Evolutionary conservation across 2,329 filamentous ascomycete genomes (phyloP).

Genomic region (Fusarium albosuccineum): DNA sequence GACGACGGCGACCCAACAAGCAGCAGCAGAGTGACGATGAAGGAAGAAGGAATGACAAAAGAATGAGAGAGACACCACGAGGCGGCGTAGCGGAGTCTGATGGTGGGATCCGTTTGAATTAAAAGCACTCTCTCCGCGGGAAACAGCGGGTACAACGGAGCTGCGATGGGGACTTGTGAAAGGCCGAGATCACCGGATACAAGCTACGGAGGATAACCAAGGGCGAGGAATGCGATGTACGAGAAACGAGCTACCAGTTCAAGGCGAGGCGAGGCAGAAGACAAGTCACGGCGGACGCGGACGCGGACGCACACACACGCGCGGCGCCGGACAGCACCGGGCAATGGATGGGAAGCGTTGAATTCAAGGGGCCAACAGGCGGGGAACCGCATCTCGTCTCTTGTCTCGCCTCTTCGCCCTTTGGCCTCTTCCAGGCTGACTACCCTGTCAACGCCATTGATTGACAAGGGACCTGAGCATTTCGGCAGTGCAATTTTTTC

Average conservation of each 20-base stretch:
- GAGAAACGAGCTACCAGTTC: constrained; percentile 28
- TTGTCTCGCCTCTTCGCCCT: constrained; percentile 27
- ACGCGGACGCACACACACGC: not conserved
- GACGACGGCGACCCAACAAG: constrained; percentile 12
- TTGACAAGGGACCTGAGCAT: constrained; percentile 11
- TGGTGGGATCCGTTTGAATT: constrained; percentile 38
- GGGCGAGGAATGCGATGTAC: constrained; percentile 29
- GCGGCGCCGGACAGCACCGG: constrained; percentile 31
- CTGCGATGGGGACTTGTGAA: constrained; percentile 20
- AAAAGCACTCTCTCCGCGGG: constrained; percentile 36
- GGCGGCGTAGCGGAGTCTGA: constrained; percentile 21
- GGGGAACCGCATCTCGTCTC: constrained; percentile 28
- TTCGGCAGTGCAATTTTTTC: constrained; percentile 10
- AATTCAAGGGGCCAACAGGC: constrained; percentile 34
- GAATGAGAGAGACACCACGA: constrained; percentile 31
- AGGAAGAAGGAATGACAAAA: constrained; percentile 18
- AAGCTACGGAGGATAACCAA: constrained; percentile 20
- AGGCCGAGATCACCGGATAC: constrained; percentile 18
- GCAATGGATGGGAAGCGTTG: constrained; percentile 18
- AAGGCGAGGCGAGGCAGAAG: not conserved
- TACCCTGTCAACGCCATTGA: constrained; percentile 20
- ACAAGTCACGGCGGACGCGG: constrained; percentile 4
- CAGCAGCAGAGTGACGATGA: constrained; percentile 20
- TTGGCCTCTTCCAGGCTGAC: constrained; percentile 20
- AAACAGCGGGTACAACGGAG: constrained; percentile 38